Conservation (phyloP, 108 stramenopile genomes). For the Bacterosira constricta region DNA sequence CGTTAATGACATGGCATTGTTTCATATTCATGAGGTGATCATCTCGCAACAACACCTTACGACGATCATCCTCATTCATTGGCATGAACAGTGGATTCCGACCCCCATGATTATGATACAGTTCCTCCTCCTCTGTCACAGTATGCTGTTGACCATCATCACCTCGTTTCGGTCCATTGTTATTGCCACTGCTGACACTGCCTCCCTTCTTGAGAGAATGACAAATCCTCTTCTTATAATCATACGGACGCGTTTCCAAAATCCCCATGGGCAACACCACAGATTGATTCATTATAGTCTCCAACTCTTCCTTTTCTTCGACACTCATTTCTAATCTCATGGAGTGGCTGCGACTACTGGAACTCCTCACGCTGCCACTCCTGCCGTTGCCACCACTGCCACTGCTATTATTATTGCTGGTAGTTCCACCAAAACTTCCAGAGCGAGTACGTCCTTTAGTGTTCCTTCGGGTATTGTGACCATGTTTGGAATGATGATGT, state of each 20-base stretch:
- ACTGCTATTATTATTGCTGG: not conserved
- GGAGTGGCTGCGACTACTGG: constrained; percentile 24
- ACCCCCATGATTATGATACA: constrained; percentile 31
- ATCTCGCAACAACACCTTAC: constrained; percentile 37
- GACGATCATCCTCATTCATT: constrained; percentile 35
- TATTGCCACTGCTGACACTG: not conserved
- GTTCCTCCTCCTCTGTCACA: constrained; percentile 41
- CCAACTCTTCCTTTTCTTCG: constrained; percentile 39
- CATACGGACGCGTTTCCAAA: constrained; percentile 81
- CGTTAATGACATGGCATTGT: constrained; percentile 4
- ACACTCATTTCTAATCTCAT: constrained; percentile 37
- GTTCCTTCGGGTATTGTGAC: not conserved
- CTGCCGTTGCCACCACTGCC: constrained; percentile 7
- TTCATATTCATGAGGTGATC: constrained; percentile 30
- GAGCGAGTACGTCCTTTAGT: not conserved
- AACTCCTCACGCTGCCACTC: constrained; percentile 4
- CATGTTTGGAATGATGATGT: constrained; percentile 12
- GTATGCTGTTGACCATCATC: not conserved
- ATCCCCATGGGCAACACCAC: constrained; percentile 27
- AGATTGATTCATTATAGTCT: constrained; percentile 29
- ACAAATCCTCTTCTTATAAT: constrained; percentile 58
- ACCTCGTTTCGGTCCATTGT: not conserved
- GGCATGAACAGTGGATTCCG: constrained; percentile 45
- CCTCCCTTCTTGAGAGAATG: not conserved
- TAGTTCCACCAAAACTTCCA: not conserved